phyloP scores from a whole-genome alignment of 495 filamentous ascomycete species.

The Polyplosphaeria fusca region DNA sequence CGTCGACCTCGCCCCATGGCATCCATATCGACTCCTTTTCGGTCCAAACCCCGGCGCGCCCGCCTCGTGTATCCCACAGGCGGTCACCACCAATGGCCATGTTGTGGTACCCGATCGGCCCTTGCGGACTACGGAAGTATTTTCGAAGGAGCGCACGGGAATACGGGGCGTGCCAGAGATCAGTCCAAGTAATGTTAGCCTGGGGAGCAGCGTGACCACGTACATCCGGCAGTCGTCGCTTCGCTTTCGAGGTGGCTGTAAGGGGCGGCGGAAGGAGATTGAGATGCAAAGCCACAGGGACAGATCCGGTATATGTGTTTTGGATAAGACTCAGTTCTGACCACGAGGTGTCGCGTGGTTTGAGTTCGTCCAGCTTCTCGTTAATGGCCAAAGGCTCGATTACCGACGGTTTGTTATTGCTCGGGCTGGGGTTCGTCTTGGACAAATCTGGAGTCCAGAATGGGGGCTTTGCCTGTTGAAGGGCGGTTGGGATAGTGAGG shows the following conservation, averaged over 20 bases:
- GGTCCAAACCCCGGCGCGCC: constrained; percentile 60
- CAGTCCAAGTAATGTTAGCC: constrained; percentile 14
- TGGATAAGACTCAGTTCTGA: constrained; percentile 13
- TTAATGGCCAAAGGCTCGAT: constrained; percentile 14
- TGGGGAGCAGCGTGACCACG: neutral
- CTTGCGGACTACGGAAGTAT: constrained; percentile 42
- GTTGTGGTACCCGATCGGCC: constrained; percentile 46
- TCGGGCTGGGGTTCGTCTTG: constrained; percentile 11
- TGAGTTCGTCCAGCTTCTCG: constrained; percentile 24
- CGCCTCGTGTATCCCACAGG: constrained; percentile 55
- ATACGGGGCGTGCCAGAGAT: constrained; percentile 27
- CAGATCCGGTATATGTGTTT: constrained; percentile 30
- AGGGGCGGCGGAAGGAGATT: neutral
- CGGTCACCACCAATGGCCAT: constrained; percentile 50
- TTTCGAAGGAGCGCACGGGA: constrained; percentile 30
- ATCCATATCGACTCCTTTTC: constrained; percentile 51
- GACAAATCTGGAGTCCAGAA: constrained; percentile 25
- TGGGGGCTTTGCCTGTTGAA: constrained; percentile 17
- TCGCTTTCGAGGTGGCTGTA: neutral
- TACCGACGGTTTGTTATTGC: constrained; percentile 18
- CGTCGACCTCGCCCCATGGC: constrained; percentile 46
- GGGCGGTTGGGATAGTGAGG: constrained; percentile 17
- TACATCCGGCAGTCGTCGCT: neutral
- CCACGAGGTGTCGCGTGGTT: constrained; percentile 24
- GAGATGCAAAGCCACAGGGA: constrained; percentile 25